Percentiles rank a stretch among this genome's conserved stretches.
These are phyloP conservation scores for Podospora comata DNA, from an alignment of 495 filamentous ascomycete species.

Conservation along the genomic window DNA sequence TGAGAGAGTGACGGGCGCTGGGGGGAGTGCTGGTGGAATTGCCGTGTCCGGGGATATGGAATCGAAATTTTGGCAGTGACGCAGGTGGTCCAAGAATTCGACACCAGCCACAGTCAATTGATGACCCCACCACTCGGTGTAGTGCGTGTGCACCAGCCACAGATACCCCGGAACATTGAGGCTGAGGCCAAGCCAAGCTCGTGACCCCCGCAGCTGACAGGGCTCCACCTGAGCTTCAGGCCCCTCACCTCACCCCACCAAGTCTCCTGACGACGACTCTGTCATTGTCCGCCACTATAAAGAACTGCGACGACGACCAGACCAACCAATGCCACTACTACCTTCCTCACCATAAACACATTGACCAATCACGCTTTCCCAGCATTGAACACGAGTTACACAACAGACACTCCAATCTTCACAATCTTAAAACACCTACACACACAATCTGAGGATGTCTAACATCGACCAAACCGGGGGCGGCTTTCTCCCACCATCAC, in stretches of 20 bases:
- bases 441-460: conserved; percentile 35
- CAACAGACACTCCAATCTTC: no score
- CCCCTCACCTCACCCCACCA: no score
- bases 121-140: not conserved
- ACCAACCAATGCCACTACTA: no score
- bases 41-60: not conserved
- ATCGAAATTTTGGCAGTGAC: conserved; percentile 15
- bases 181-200: no score
- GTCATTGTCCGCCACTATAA: no score
- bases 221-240: no score
- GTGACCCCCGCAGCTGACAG: no score
- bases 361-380: no score
- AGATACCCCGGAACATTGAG: not conserved
- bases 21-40: conserved; percentile 4
- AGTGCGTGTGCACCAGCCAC: not conserved
- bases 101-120: not conserved
- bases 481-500: conserved; percentile 53
- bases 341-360: no score
- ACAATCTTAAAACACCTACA: not conserved
- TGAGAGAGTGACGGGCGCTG: conserved; percentile 1
- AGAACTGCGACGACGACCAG: no score
- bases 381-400: no score
- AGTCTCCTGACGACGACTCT: no score
- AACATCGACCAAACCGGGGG: conserved; percentile 34
- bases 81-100: conserved; percentile 5